A percentile compares a stretch with the other conserved stretches of the same genome.
phyloP scores from a whole-genome alignment of 768 basidiomycete species.

The Boletus rubropictus region DNA sequence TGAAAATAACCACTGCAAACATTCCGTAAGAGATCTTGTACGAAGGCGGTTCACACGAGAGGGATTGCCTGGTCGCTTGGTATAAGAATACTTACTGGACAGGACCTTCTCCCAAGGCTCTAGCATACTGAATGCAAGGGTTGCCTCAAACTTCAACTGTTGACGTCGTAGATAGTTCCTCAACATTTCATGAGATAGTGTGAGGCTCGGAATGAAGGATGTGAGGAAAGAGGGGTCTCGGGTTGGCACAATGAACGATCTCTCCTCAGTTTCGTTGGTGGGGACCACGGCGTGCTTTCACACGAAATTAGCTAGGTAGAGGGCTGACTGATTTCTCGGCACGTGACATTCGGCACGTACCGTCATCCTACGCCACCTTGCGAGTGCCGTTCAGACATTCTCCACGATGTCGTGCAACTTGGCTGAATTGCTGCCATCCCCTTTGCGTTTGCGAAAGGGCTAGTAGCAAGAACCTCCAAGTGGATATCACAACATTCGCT shows the following conservation, averaged over 20 bases:
- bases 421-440: too few species aligned
- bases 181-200: constrained; percentile 24
- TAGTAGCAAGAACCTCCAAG: too few species aligned
- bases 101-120: constrained; percentile 68
- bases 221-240: not conserved
- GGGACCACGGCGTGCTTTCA: constrained; percentile 1
- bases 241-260: not conserved
- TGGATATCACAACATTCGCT: too few species aligned
- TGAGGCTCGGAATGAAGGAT: not conserved
- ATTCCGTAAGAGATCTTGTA: constrained; percentile 5
- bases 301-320: not conserved
- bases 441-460: too few species aligned
- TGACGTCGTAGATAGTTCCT: constrained; percentile 30
- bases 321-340: constrained; percentile 8
- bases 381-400: too few species aligned
- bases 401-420: too few species aligned
- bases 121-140: constrained; percentile 55
- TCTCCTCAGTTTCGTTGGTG: not conserved
- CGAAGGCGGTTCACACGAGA: not conserved
- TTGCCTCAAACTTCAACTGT: constrained; percentile 41
- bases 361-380: too few species aligned
- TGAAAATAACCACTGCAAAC: constrained; percentile 38
- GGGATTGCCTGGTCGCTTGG: not conserved
- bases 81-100: constrained; percentile 40
- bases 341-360: constrained; percentile 22